Conservation (phyloP, 148 eudicot species). For the Suaeda aralocaspica region DNA sequence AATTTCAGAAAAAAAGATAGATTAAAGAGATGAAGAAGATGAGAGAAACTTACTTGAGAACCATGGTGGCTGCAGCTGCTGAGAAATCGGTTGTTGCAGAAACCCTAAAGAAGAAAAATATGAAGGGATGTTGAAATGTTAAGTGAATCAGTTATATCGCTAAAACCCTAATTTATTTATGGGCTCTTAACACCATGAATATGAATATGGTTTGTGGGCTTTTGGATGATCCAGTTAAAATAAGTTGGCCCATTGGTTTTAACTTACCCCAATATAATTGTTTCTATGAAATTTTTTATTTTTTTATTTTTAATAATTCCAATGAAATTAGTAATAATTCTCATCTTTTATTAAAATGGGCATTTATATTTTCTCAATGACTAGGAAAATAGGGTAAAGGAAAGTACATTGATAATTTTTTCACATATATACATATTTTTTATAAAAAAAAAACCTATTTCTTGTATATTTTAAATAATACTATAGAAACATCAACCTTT, state of each 20-base stretch:
- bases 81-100: constrained; percentile 5
- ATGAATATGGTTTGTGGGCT: neutral
- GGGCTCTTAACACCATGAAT: neutral
- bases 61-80: constrained; percentile 23
- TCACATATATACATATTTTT: too few relatives aligned
- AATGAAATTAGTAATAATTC: too few relatives aligned
- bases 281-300: too few relatives aligned
- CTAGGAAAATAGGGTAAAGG: too few relatives aligned
- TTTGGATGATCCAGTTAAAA: neutral
- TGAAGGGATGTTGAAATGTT: neutral
- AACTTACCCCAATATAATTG: neutral
- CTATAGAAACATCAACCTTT: too few relatives aligned
- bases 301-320: too few relatives aligned
- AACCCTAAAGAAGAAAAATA: constrained; percentile 23
- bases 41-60: constrained; percentile 29
- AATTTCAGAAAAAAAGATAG: too few relatives aligned
- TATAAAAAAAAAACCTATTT: too few relatives aligned
- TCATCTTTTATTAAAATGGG: too few relatives aligned
- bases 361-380: too few relatives aligned
- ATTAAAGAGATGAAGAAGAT: neutral
- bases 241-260: neutral
- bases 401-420: too few relatives aligned
- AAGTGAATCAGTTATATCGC: neutral
- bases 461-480: too few relatives aligned
- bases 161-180: constrained; percentile 23